Base-by-base conservation (phyloP, 139 green algal species). In the Tetratostichococcus sp. region DNA sequence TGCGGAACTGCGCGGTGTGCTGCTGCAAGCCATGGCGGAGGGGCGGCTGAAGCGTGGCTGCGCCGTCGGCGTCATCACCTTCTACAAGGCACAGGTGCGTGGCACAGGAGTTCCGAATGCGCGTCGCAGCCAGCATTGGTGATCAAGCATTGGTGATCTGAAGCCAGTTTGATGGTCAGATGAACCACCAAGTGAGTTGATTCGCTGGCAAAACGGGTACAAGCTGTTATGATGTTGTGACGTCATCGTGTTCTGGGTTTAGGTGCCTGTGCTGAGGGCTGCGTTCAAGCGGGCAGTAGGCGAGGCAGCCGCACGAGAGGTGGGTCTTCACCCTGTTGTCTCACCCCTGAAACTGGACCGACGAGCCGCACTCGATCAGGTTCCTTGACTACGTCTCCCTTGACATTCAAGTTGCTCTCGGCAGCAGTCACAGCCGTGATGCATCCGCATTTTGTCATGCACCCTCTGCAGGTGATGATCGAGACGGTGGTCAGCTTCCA, bases 1-100 rank as follows among this genome's bases (percentile, higher is more conserved):
- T 76, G 39, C 73, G 23, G 83, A 93, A 79, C 82, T 96, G 72
- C 72, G 84, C n/a, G 21, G 31, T 1, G 75, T 76, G 16, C 66
- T 87, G 42, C 32, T 81, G 32, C 65, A 73, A 16, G 67, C 70
- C n/a, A 70, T 30, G 6, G 43, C 43, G 25, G 30, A 71, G 21
- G 50, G 72, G 42, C 34, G 43, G 43, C 35, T 21, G 35, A 57
- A n/a, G 32, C 69, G 23, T 77, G 73, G n/a, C 69, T 82, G 34
- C 50, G 82, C 70, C 26, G 86, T 97, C 26, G 92, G 87, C 30
- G 81, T 98, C 0, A 90, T 98, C 81, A 98, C 92, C 3, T 91
- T 91, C 4, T 98, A 98, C 83, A 75, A 84, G 26, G 76, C 87
- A 25, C 94, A 98, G 84, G 77, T 84, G 19, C n/a, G n/a, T n/a